Evolutionary conservation across 2,329 filamentous ascomycete species (phyloP).

Genomic region (Ceratocystis alfenasii): DNA sequence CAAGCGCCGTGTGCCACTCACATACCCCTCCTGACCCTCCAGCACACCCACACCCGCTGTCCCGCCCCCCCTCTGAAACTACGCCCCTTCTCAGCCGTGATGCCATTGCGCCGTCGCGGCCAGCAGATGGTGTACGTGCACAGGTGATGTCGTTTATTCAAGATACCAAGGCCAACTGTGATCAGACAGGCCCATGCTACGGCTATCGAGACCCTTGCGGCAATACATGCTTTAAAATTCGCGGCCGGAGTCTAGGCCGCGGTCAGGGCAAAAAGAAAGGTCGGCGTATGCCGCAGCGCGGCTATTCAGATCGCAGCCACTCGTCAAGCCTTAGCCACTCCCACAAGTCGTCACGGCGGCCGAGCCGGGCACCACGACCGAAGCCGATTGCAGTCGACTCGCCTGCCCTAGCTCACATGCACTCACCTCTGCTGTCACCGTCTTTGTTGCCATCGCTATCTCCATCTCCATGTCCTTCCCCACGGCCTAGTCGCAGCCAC

Average conservation of each 20-base stretch:
- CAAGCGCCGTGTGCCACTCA: not conserved
- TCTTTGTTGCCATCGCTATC: not conserved
- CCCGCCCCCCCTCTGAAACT: not conserved
- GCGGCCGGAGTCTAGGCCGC: not conserved
- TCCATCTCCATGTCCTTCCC: not conserved
- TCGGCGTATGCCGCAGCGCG: not conserved
- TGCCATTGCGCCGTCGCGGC: conserved; percentile 32
- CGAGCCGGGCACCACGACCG: not conserved
- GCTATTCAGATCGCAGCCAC: conserved; percentile 1
- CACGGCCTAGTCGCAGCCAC: conserved; percentile 11
- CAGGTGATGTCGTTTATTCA: conserved; percentile 53
- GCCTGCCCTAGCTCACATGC: not conserved
- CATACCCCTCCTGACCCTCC: not conserved
- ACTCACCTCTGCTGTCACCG: not conserved
- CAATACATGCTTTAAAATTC: conserved; percentile 52
- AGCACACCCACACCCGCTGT: not conserved
- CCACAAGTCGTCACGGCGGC: too few relatives aligned
- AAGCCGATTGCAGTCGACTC: not conserved
- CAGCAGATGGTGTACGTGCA: conserved; percentile 38
- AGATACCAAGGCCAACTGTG: conserved; percentile 52
- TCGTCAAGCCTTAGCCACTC: not conserved
- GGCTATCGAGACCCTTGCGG: conserved; percentile 55
- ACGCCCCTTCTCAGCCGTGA: conserved; percentile 26
- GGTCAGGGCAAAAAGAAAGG: not conserved
- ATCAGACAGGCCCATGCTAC: conserved; percentile 48